Evolutionary conservation across 1,284 basidiomycete genomes (phyloP).

Genomic region (Filobasidium uniguttulatum): DNA sequence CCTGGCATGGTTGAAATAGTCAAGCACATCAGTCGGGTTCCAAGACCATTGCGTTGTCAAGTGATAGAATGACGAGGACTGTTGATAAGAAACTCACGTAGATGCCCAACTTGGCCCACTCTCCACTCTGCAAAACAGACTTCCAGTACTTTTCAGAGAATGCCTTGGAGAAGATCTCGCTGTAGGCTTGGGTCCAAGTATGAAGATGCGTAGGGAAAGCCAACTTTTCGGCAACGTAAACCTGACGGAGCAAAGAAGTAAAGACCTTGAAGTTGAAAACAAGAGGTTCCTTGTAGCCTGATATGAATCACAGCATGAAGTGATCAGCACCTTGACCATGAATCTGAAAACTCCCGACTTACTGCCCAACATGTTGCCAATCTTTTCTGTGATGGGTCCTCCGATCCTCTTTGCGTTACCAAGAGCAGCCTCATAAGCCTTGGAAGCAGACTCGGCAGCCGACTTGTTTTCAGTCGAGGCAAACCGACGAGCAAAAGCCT

Average conservation of each 20-base stretch:
- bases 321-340: background rate
- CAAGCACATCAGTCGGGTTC: background rate
- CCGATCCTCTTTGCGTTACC: constrained; percentile 30
- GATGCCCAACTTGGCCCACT: constrained; percentile 62
- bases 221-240: constrained; percentile 78
- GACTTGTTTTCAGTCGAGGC: constrained; percentile 22
- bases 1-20: constrained; percentile 24
- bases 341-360: constrained; percentile 16
- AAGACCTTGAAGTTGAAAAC: constrained; percentile 72
- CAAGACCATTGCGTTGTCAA: background rate
- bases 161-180: constrained; percentile 56
- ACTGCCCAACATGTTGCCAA: constrained; percentile 33
- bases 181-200: constrained; percentile 55
- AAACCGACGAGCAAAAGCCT: constrained; percentile 10
- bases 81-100: constrained; percentile 52
- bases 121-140: constrained; percentile 53
- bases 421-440: constrained; percentile 23
- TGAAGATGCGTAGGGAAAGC: constrained; percentile 60
- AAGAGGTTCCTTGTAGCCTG: constrained; percentile 71
- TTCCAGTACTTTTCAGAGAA: constrained; percentile 57
- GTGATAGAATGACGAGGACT: background rate
- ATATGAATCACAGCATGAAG: background rate
- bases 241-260: constrained; percentile 72
- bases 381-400: constrained; percentile 33
- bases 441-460: constrained; percentile 28